Conservation (phyloP, 1,139 yeast genomes). For the Suhomyces wounanorum region DNA sequence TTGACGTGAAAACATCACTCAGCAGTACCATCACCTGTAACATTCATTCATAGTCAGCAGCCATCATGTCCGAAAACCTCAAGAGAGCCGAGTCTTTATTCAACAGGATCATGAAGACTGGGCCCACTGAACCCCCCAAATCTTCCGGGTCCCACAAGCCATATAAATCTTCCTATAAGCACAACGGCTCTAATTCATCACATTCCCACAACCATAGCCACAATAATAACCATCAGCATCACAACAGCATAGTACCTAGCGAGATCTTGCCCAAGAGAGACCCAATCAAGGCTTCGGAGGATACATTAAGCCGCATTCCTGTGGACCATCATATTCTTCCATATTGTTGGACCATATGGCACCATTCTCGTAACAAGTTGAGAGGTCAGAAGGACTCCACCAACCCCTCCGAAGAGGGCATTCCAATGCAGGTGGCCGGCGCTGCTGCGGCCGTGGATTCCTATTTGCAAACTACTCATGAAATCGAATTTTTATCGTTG, state of each 20-base stretch:
- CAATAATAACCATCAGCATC: conserved; percentile 10
- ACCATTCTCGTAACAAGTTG: conserved; percentile 39
- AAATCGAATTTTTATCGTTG: conserved; percentile 31
- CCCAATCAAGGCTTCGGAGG: conserved; percentile 35
- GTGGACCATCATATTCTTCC: conserved; percentile 43
- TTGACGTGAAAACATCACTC: neutral
- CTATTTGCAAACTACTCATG: conserved; percentile 46
- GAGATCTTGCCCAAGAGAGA: conserved; percentile 38
- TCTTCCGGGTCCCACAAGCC: conserved; percentile 1
- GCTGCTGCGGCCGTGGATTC: conserved; percentile 36
- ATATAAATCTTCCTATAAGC: conserved; percentile 6
- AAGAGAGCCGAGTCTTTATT: conserved; percentile 53
- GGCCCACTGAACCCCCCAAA: conserved; percentile 11
- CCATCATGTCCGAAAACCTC: conserved; percentile 48
- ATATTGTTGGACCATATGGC: conserved; percentile 54
- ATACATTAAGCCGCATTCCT: conserved; percentile 33
- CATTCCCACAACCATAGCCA: conserved; percentile 8
- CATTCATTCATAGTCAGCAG: conserved; percentile 1
- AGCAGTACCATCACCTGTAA: neutral
- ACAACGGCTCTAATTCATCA: conserved; percentile 6
- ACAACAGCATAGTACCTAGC: conserved; percentile 7
- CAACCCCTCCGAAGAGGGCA: conserved; percentile 16
- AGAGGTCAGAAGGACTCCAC: conserved; percentile 22
- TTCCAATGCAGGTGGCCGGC: conserved; percentile 15
- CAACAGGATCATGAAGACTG: conserved; percentile 49